A percentile compares a stretch with the other conserved stretches of the same genome.
These are phyloP conservation scores for Salix viminalis DNA, from an alignment of 345 rosid species.

Conservation along the genomic window DNA sequence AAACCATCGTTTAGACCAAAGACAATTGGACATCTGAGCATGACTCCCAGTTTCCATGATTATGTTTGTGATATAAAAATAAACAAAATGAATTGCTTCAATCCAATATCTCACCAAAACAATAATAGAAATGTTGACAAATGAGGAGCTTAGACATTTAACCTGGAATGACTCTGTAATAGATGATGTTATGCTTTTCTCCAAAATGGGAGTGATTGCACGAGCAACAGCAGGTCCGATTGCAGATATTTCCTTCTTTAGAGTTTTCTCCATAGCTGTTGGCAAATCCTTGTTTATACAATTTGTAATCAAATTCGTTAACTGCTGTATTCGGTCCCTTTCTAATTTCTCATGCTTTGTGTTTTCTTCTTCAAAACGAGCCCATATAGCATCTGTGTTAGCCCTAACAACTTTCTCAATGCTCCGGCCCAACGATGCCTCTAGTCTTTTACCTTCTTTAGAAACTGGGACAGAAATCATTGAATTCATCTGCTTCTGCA, in stretches of 20 bases:
- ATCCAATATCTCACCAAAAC: not conserved
- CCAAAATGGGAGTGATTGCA: slow-evolving; percentile 19
- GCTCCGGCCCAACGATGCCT: slow-evolving; percentile 29
- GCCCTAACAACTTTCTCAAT: slow-evolving; percentile 24
- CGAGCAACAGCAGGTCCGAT: slow-evolving; percentile 25
- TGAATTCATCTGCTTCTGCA: slow-evolving; percentile 24
- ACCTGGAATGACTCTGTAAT: slow-evolving; percentile 38
- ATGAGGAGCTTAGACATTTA: not conserved
- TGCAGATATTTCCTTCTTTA: slow-evolving; percentile 28
- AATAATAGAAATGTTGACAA: not conserved
- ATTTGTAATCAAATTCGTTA: slow-evolving; percentile 21
- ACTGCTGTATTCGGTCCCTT: slow-evolving; percentile 16
- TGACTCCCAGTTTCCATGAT: not conserved
- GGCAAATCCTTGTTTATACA: slow-evolving; percentile 24
- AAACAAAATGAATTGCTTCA: not conserved
- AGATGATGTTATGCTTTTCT: slow-evolving; percentile 24
- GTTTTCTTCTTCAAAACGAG: slow-evolving; percentile 28
- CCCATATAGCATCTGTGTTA: slow-evolving; percentile 28
- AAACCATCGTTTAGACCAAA: slow-evolving; percentile 2
- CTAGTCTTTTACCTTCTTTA: slow-evolving; percentile 29
- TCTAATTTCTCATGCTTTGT: slow-evolving; percentile 21
- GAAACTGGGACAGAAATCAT: slow-evolving; percentile 24
- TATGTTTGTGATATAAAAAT: not conserved
- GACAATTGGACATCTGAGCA: not conserved
- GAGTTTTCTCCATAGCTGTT: slow-evolving; percentile 19